Evolutionary conservation across 1,139 yeast genomes (phyloP).

Genomic region (Saccharomyces hybrid): DNA sequence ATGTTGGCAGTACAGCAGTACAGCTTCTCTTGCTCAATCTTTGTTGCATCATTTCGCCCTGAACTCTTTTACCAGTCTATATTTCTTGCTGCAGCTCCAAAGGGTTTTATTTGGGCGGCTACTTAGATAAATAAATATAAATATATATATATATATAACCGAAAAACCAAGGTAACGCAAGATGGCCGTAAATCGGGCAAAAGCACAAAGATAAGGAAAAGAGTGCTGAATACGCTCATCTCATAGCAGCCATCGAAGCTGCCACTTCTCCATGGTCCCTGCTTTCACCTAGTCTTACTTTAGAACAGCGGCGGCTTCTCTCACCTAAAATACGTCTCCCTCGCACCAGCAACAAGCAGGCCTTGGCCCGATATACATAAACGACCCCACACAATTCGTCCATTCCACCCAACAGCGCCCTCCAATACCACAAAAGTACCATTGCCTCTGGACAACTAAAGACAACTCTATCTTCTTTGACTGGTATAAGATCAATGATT

Average conservation of each 20-base stretch:
- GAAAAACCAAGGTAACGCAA: not conserved
- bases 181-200: not conserved
- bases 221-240: not conserved
- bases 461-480: not conserved
- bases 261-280: not conserved
- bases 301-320: not conserved
- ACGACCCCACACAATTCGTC: not conserved
- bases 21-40: not conserved
- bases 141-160: not conserved
- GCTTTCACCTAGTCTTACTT: not conserved
- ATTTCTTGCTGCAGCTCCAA: not conserved
- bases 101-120: not conserved
- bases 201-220: not conserved
- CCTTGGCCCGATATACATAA: not conserved
- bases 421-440: not conserved
- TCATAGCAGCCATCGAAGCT: not conserved
- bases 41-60: not conserved
- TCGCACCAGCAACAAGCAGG: not conserved
- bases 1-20: not conserved
- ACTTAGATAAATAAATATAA: not conserved
- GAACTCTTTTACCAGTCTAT: not conserved
- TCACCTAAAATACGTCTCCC: not conserved
- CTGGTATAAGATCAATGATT: not conserved
- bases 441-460: not conserved
- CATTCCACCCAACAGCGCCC: not conserved